Conservation (phyloP, 1,139 yeast species). For the Diutina neorugosa region DNA sequence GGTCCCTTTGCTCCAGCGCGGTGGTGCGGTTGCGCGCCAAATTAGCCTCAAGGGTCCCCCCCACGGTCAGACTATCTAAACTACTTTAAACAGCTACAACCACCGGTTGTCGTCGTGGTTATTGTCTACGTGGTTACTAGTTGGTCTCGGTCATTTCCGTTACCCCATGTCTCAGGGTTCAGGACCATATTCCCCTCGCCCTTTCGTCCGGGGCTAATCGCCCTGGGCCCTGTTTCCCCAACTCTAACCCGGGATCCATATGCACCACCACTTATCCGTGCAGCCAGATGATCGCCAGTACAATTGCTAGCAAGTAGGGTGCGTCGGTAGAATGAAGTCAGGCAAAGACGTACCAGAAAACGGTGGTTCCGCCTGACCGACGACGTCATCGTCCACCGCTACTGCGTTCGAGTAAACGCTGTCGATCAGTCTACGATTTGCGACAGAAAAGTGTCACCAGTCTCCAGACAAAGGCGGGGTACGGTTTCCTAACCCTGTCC, state of each 20-base stretch:
- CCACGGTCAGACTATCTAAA: too few relatives aligned
- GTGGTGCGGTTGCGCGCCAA: too few relatives aligned
- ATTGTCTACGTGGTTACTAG: too few relatives aligned
- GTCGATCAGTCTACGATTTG: too few relatives aligned
- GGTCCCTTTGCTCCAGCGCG: background rate
- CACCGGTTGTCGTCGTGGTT: too few relatives aligned
- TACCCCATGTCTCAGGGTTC: too few relatives aligned
- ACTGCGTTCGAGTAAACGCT: too few relatives aligned
- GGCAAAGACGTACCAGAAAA: background rate
- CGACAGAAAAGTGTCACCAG: background rate
- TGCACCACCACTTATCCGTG: background rate
- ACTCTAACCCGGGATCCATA: background rate
- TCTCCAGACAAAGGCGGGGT: background rate
- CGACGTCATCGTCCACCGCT: background rate
- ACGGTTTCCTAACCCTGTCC: background rate
- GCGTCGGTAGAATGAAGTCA: background rate
- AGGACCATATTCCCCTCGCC: too few relatives aligned
- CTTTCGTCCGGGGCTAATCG: background rate
- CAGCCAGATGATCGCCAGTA: background rate
- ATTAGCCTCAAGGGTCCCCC: too few relatives aligned
- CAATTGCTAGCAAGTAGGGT: background rate
- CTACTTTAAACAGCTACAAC: too few relatives aligned
- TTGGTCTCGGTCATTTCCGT: too few relatives aligned
- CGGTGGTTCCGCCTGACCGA: background rate
- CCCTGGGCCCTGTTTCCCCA: background rate